Percentiles rank a stretch among this genome's conserved stretches.
These are phyloP conservation scores for peach (Prunus persica) DNA, from an alignment of 306 rosid species.

Conservation along the genomic window Prunus_persica_NCBIv2 NC_034010.1:21875501-21876000, in stretches of 20 bases:
- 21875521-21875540: conserved; percentile 82
- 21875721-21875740: not conserved
- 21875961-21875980: not conserved
- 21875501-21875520: conserved; percentile 91
- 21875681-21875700: not conserved
- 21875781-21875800: not conserved
- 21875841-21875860: not conserved
- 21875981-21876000: not conserved
- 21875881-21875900: not conserved
- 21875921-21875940: not conserved
- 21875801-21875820: not conserved
- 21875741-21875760: not conserved
- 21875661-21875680: not conserved
- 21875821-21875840: not conserved
- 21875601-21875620: conserved; percentile 6
- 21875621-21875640: not conserved
- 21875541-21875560: conserved; percentile 76
- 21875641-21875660: not conserved
- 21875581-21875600: conserved; percentile 41
- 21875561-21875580: conserved; percentile 58
- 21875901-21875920: not conserved
- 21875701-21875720: too few relatives aligned
- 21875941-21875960: not conserved
- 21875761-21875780: not conserved
- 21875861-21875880: not conserved